phyloP scores from a whole-genome alignment of 73 alveolate genomes.

The Uronychia setigera region DNA sequence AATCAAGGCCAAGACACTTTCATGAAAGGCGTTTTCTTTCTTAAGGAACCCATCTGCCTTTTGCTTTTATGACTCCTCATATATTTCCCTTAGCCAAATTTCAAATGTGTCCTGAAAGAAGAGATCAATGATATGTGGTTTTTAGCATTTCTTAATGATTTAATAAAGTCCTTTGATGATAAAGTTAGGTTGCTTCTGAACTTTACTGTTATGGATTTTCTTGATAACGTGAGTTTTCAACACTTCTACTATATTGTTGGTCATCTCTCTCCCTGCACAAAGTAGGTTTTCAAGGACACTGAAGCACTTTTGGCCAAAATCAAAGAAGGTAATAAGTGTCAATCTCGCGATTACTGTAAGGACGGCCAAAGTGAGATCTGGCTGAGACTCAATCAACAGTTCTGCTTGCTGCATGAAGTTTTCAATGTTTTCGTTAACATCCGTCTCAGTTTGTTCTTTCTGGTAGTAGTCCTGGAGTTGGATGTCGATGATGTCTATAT shows the following conservation, averaged over 20 bases:
- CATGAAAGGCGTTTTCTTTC: neutral
- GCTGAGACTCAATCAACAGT: conserved; percentile 37
- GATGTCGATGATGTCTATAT: conserved; percentile 36
- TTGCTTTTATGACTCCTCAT: neutral
- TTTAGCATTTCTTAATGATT: neutral
- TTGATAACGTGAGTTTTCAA: conserved; percentile 31
- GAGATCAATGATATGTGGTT: conserved; percentile 9
- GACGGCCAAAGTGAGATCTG: conserved; percentile 27
- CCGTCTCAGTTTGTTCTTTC: conserved; percentile 9
- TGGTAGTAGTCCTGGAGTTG: conserved; percentile 3
- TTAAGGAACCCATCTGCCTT: neutral
- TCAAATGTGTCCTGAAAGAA: conserved; percentile 36
- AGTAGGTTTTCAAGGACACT: conserved; percentile 42
- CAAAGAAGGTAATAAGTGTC: conserved; percentile 45
- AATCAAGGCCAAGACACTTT: neutral
- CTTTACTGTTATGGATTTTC: conserved; percentile 30
- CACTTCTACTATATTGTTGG: conserved; percentile 23
- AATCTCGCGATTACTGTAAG: conserved; percentile 38
- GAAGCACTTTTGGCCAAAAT: conserved; percentile 51
- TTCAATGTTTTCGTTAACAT: conserved; percentile 39
- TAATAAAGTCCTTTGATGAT: neutral
- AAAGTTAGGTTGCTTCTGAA: conserved; percentile 38
- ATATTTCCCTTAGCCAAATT: conserved; percentile 38
- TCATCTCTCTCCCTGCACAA: conserved; percentile 57
- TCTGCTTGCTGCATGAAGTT: conserved; percentile 54